phyloP scores from a whole-genome alignment of 169 alveolate species.

The Blepharisma undulans region DNA sequence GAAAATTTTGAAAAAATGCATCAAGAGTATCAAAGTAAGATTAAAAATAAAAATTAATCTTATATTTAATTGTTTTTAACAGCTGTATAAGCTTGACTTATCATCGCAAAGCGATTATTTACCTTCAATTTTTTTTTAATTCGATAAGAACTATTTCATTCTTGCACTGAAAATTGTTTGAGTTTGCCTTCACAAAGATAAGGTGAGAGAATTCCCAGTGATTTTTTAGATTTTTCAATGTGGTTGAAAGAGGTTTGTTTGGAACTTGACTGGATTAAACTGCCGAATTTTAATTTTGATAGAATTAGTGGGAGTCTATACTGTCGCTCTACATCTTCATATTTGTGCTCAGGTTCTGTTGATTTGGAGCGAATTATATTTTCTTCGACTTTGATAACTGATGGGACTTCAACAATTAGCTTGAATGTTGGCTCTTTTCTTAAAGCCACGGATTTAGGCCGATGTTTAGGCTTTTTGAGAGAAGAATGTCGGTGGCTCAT shows the following conservation, averaged over 20 bases:
- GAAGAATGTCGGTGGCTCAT: background rate
- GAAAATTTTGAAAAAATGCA: background rate
- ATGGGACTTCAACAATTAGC: background rate
- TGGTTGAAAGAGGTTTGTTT: background rate
- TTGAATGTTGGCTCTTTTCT: background rate
- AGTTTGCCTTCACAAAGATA: background rate
- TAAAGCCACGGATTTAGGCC: background rate
- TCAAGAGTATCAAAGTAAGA: background rate
- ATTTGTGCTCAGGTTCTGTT: background rate
- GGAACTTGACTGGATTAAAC: background rate
- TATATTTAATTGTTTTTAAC: background rate
- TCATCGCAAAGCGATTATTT: background rate
- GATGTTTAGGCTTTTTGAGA: background rate
- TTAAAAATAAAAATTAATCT: background rate
- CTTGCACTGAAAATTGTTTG: background rate
- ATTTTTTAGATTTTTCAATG: background rate
- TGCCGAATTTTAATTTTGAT: background rate
- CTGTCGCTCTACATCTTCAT: background rate
- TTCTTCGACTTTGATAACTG: background rate
- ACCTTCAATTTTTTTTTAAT: background rate
- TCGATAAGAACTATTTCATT: background rate
- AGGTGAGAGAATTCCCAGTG: background rate
- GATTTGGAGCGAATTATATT: background rate
- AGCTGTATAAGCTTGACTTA: background rate
- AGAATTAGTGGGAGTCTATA: background rate